Evolutionary conservation across 306 rosid species (phyloP), one percentile per base, ranked within the genome.

Genomic region (Acacia melanoxylon): DNA sequence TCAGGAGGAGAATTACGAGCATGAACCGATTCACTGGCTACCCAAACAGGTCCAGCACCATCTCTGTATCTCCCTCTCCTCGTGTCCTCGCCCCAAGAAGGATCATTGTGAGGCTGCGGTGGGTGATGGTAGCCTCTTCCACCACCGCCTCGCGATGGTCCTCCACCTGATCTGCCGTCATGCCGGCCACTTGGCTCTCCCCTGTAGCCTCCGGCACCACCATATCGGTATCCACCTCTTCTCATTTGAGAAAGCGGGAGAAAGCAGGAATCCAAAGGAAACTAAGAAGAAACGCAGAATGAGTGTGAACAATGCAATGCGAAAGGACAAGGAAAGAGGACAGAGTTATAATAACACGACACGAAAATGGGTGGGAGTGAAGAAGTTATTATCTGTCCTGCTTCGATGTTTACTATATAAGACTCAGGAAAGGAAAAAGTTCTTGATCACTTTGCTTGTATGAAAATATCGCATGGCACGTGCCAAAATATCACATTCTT

Each of bases 261-360:
- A 12, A 6, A 62, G 37, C 4, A 15, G 14, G 15, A 68, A 68
- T 68, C 5, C 7, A 5, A 17, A 35, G 35, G 6, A 37, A 10
- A 20, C 8, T 0, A 10, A 3, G 2, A n/a, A 14, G 7, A 61
- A 25, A 4, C 0, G 0, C 5, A 25, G 9, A 0, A 29, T 3
- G 37, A 11, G 68, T 1, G 16, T 24, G 25, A 33, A 4, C 16
- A 59, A 10, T 3, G 24, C 11, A 17, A 4, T 17, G 59, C 61
- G 2, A 9, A 3, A 10, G 72, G 46, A 17, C 13, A 16, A 37
- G 44, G 2, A 22, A 24, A 59, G 33, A 22, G 15, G 44, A 35
- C 19, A 5, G 11, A 66, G 3, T 29, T 29, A 29, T 7, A 33
- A 35, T 35, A 35, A 15, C 19, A 48, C 0, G 2, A 8, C 0